These are phyloP conservation scores for Eucalyptus tenuipes DNA, from an alignment of 345 rosid species.

Conservation along the genomic window DNA sequence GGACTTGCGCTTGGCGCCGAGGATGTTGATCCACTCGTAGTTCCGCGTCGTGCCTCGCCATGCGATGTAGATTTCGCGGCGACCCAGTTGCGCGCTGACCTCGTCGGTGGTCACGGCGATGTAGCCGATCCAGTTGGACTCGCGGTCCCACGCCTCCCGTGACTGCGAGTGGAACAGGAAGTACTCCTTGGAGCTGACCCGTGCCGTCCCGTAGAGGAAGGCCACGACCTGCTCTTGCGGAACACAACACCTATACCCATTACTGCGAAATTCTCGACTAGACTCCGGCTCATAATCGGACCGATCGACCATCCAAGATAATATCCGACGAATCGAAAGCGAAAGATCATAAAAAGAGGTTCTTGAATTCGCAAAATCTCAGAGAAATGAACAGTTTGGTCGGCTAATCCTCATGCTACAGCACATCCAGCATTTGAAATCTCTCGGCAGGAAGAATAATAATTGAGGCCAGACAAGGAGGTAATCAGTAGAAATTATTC, in stretches of 20 bases:
- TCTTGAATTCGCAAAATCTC: not conserved
- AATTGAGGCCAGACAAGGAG: not conserved
- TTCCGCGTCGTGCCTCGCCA: slow-evolving; percentile 76
- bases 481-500: not conserved
- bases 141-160: slow-evolving; percentile 88
- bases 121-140: slow-evolving; percentile 94
- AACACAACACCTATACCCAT: not conserved
- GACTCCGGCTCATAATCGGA: not conserved
- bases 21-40: slow-evolving; percentile 67
- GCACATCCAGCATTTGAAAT: not conserved
- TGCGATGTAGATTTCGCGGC: slow-evolving; percentile 65
- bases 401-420: not conserved
- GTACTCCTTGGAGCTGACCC: slow-evolving; percentile 37
- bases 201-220: slow-evolving; percentile 79
- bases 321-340: not conserved
- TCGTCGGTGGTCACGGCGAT: slow-evolving; percentile 65
- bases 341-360: not conserved
- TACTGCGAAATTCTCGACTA: not conserved
- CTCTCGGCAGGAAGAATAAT: not conserved
- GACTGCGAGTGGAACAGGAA: slow-evolving; percentile 60
- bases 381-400: not conserved
- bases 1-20: slow-evolving; percentile 50
- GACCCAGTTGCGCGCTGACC: slow-evolving; percentile 23
- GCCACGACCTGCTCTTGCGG: slow-evolving; percentile 6
- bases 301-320: not conserved